Evolutionary conservation across 2,329 filamentous ascomycete genomes (phyloP).

Genomic region (Blastomyces parvus): DNA sequence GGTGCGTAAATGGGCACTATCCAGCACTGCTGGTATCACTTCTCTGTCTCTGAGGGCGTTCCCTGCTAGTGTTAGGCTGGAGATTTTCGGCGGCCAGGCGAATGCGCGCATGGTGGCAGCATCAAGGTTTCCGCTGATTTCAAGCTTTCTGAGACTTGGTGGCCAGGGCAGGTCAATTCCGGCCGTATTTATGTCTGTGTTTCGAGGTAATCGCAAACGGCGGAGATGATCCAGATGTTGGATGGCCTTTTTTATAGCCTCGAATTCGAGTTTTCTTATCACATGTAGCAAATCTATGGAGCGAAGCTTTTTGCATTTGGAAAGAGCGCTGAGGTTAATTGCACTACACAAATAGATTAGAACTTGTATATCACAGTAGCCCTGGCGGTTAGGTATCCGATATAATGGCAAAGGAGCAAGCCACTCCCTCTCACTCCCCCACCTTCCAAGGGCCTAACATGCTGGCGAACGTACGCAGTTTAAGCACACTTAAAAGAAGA

Average conservation of each 20-base stretch:
- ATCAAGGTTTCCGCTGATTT: slow-evolving; percentile 11
- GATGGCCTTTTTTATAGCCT: slow-evolving; percentile 43
- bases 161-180: slow-evolving; percentile 21
- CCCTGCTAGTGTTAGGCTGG: slow-evolving; percentile 15
- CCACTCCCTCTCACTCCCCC: no score
- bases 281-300: slow-evolving; percentile 47
- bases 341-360: slow-evolving; percentile 23
- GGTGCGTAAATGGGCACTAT: neutral
- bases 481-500: neutral
- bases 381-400: neutral
- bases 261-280: slow-evolving; percentile 41
- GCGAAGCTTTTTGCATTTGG: slow-evolving; percentile 45
- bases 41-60: slow-evolving; percentile 12
- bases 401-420: neutral
- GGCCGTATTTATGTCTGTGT: slow-evolving; percentile 6
- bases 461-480: neutral
- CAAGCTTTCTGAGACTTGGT: slow-evolving; percentile 18
- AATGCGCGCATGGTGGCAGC: slow-evolving; percentile 16
- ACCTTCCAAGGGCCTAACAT: no score
- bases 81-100: slow-evolving; percentile 23
- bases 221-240: slow-evolving; percentile 38
- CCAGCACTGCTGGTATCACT: neutral
- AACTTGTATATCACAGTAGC: neutral
- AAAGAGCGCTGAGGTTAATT: slow-evolving; percentile 48
- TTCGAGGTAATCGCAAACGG: slow-evolving; percentile 37